A percentile compares a stretch with the other conserved stretches of the same genome.
Evolutionary conservation across 2,329 filamentous ascomycete species (phyloP).

Genomic region (Monilinia vaccinii-corymbosi): DNA sequence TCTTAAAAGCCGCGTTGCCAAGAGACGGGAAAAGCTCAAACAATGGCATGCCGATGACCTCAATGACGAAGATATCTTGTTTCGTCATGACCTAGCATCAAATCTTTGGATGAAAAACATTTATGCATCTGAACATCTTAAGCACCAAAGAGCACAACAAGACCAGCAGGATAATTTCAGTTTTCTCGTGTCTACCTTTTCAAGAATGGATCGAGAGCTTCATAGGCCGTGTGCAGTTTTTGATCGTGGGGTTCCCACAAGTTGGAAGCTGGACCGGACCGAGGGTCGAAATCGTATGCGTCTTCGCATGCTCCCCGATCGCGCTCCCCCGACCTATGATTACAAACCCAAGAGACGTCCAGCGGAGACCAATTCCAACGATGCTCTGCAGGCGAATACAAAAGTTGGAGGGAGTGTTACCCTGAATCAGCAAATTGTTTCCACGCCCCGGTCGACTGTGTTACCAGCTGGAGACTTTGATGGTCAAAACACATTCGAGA

Average conservation of each 20-base stretch:
- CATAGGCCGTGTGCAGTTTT: conserved; percentile 75
- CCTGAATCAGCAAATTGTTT: conserved; percentile 10
- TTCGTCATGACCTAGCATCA: conserved; percentile 79
- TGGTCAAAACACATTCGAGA: conserved; percentile 10
- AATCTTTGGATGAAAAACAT: conserved; percentile 94
- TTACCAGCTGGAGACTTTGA: conserved; percentile 12
- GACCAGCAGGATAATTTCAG: conserved; percentile 86
- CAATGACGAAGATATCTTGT: conserved; percentile 59
- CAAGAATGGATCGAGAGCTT: conserved; percentile 70
- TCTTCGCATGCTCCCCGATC: conserved; percentile 74
- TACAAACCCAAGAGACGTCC: conserved; percentile 77
- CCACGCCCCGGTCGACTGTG: conserved; percentile 11
- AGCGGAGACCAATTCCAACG: conserved; percentile 34
- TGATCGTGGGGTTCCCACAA: conserved; percentile 51
- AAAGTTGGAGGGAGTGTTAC: conserved; percentile 12
- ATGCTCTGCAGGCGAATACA: conserved; percentile 30
- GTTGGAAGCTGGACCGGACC: conserved; percentile 91
- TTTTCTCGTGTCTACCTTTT: conserved; percentile 67
- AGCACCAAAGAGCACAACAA: conserved; percentile 79
- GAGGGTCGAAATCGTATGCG: conserved; percentile 95
- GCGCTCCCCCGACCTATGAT: conserved; percentile 55
- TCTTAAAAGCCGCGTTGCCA: conserved; percentile 58
- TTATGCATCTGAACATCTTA: conserved; percentile 82
- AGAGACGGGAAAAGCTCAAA: conserved; percentile 73
- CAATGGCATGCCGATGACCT: conserved; percentile 67